These are phyloP conservation scores for Ocimum tenuiflorum DNA, from an alignment of 257 asterid species.

Conservation along the genomic window DNA sequence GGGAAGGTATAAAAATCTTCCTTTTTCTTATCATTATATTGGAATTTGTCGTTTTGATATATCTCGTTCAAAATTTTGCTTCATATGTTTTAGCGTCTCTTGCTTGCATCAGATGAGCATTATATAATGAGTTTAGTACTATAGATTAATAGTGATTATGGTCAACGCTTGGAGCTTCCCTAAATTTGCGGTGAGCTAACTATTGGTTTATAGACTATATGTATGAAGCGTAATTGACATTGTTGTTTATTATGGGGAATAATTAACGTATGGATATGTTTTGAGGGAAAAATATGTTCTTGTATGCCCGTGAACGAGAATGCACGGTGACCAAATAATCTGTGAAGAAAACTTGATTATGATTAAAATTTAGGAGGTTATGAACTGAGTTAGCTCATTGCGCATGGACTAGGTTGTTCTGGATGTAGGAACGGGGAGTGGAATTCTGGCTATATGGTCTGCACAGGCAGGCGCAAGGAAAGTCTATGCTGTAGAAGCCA, in stretches of 20 bases:
- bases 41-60: not conserved
- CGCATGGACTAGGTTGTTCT: conserved; percentile 57
- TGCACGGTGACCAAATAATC: not conserved
- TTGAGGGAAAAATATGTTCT: not conserved
- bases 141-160: not conserved
- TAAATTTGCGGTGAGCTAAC: not conserved
- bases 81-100: not conserved
- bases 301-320: not conserved
- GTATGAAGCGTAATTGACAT: not conserved
- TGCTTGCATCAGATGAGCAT: not conserved
- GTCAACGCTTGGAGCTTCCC: not conserved
- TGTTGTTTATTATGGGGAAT: not conserved
- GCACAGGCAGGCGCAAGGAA: conserved; percentile 98
- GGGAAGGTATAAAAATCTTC: conserved; percentile 51
- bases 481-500: conserved; percentile 97
- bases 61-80: not conserved
- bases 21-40: not conserved
- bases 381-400: conserved; percentile 40
- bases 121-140: not conserved
- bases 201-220: not conserved
- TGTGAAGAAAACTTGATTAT: not conserved
- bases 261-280: not conserved
- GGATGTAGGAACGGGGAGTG: conserved; percentile 99
- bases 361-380: conserved; percentile 1
- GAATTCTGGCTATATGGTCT: conserved; percentile 96